A percentile compares a stretch with the other conserved stretches of the same genome.
phyloP scores from a whole-genome alignment of 352 stramenopile genomes.

The Phytophthora constricta region DNA sequence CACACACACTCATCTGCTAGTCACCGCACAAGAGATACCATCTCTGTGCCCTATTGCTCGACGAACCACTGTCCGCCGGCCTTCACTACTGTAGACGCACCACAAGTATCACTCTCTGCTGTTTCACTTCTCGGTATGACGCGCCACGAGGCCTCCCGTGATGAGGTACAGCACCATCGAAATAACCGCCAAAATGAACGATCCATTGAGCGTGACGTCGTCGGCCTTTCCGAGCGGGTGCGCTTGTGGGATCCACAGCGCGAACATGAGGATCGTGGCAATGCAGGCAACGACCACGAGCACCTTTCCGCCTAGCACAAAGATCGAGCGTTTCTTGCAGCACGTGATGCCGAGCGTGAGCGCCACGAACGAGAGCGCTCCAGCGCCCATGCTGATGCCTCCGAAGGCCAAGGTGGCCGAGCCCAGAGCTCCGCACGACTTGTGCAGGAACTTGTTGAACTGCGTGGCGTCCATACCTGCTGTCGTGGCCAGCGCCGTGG shows the following conservation, averaged over 20 bases:
- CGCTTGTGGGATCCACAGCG: slow-evolving; percentile 65
- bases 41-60: too few relatives aligned
- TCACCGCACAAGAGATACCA: too few relatives aligned
- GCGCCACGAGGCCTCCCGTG: slow-evolving; percentile 33
- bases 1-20: too few relatives aligned
- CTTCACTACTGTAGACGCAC: slow-evolving; percentile 4
- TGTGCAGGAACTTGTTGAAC: slow-evolving; percentile 69
- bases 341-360: slow-evolving; percentile 69
- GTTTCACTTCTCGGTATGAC: slow-evolving; percentile 25
- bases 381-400: slow-evolving; percentile 45
- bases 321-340: slow-evolving; percentile 74
- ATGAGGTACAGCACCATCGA: slow-evolving; percentile 59
- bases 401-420: slow-evolving; percentile 53
- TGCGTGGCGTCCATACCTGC: slow-evolving; percentile 56
- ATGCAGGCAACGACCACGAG: slow-evolving; percentile 50
- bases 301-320: slow-evolving; percentile 57
- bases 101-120: background rate
- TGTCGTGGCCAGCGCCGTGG: slow-evolving; percentile 37
- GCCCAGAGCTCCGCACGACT: slow-evolving; percentile 60
- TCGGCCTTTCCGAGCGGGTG: slow-evolving; percentile 60
- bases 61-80: background rate
- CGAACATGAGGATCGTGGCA: slow-evolving; percentile 59
- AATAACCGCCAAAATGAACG: slow-evolving; percentile 63
- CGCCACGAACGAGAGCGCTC: slow-evolving; percentile 54
- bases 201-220: slow-evolving; percentile 61